Evolutionary conservation across 2,329 filamentous ascomycete species (phyloP).

Genomic region (Paracorniculantispora psalliotae): DNA sequence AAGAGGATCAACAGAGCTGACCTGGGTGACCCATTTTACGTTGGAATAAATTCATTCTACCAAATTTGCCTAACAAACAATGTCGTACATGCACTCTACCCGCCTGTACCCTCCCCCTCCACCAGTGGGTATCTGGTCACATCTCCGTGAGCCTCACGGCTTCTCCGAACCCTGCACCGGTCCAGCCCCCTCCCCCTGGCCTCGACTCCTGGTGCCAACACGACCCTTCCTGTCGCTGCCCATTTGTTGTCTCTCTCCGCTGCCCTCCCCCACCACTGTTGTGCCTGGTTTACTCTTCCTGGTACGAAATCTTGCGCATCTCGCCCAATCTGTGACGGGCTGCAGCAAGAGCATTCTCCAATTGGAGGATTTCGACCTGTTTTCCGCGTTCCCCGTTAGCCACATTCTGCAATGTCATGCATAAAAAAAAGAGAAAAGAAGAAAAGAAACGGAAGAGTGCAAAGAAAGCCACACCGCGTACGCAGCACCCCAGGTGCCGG

Average conservation of each 20-base stretch:
- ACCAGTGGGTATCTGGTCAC: neutral
- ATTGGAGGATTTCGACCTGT: conserved; percentile 92
- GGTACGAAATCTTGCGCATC: conserved; percentile 97
- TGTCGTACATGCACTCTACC: neutral
- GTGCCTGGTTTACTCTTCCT: conserved; percentile 55
- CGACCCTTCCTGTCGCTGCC: no score
- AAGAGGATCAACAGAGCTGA: no score
- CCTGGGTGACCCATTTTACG: no score
- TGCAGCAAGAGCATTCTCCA: conserved; percentile 78
- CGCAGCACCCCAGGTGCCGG: neutral
- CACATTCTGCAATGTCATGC: neutral
- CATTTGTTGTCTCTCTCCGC: no score
- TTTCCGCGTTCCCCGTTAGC: conserved; percentile 9
- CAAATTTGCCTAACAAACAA: neutral
- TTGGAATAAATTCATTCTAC: neutral
- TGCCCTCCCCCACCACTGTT: neutral
- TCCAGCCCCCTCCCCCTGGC: no score
- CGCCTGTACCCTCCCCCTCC: neutral
- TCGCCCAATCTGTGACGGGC: conserved; percentile 84
- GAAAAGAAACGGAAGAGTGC: no score
- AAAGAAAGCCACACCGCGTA: neutral
- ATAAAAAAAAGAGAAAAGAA: neutral
- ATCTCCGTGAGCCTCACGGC: neutral
- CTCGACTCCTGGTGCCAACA: neutral
- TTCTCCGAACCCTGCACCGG: neutral